Conservation (phyloP, 148 eudicot genomes). For the Persicaria maculosa region DNA sequence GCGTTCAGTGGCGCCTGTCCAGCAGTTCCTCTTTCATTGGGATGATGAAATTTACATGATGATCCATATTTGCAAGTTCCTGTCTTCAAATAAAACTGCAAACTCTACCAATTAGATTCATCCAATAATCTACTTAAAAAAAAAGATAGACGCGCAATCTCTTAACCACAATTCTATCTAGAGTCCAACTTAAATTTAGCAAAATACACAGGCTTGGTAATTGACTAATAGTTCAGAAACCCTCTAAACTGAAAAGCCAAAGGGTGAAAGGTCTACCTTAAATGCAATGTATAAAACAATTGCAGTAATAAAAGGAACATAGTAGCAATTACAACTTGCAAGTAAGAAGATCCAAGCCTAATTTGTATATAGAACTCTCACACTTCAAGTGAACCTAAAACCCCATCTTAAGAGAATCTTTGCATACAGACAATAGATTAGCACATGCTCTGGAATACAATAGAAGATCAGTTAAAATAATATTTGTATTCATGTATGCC, state of each 20-base stretch:
- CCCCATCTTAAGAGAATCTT: background rate
- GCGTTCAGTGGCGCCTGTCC: constrained; percentile 26
- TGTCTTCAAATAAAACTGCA: constrained; percentile 12
- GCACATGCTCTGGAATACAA: constrained; percentile 3
- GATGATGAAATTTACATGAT: constrained; percentile 51
- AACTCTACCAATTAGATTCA: background rate
- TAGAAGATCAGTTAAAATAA: background rate
- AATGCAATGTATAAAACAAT: background rate
- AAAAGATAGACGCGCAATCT: background rate
- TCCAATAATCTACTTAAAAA: background rate
- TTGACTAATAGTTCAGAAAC: background rate
- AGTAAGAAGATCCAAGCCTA: background rate
- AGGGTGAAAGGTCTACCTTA: background rate
- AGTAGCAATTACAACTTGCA: background rate
- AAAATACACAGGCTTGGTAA: background rate
- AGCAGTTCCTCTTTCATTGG: constrained; percentile 29
- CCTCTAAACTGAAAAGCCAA: background rate
- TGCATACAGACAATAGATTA: background rate
- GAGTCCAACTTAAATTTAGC: background rate
- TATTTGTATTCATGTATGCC: background rate
- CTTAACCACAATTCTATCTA: background rate
- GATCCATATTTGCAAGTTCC: constrained; percentile 50
- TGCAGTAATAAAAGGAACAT: background rate
- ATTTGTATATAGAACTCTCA: background rate
- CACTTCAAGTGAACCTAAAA: background rate